These are phyloP conservation scores for Penicillium arizonense DNA, from an alignment of 495 filamentous ascomycete genomes.

Conservation along the genomic window DNA sequence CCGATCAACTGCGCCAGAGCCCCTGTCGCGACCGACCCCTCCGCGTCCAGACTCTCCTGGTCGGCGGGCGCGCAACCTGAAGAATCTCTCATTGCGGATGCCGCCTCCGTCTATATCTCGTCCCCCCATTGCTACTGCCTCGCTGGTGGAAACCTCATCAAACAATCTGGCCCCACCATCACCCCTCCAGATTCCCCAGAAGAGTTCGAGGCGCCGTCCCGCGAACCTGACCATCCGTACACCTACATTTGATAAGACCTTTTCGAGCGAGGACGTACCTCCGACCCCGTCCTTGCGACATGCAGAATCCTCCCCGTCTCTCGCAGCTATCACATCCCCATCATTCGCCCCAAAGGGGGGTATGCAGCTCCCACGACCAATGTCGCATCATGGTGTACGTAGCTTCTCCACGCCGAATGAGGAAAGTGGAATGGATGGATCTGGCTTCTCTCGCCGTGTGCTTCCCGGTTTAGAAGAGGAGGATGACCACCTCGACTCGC, in stretches of 20 bases:
- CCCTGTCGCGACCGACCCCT: slow-evolving; percentile 30
- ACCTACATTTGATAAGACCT: slow-evolving; percentile 49
- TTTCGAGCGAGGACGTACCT: slow-evolving; percentile 41
- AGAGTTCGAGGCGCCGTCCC: slow-evolving; percentile 71
- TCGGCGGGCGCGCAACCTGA: slow-evolving; percentile 81
- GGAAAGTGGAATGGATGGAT: slow-evolving; percentile 8
- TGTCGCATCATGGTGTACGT: slow-evolving; percentile 33
- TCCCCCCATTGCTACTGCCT: slow-evolving; percentile 51
- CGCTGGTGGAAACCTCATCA: slow-evolving; percentile 40
- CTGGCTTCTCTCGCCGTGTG: slow-evolving; percentile 19
- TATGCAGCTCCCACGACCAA: slow-evolving; percentile 60
- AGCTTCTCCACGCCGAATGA: slow-evolving; percentile 23
- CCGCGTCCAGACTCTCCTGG: slow-evolving; percentile 58
- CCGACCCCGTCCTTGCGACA: slow-evolving; percentile 61
- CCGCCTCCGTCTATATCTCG: slow-evolving; percentile 49
- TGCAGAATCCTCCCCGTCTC: slow-evolving; percentile 66
- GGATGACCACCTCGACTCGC: slow-evolving; percentile 70
- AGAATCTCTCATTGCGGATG: slow-evolving; percentile 88
- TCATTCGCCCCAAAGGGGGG: slow-evolving; percentile 58
- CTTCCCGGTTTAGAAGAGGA: slow-evolving; percentile 63
- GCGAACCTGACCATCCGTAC: slow-evolving; percentile 73
- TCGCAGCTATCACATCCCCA: slow-evolving; percentile 57
- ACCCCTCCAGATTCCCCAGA: slow-evolving; percentile 74
- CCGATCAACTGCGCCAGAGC: slow-evolving; percentile 14
- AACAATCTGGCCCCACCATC: slow-evolving; percentile 73